Conservation (phyloP, 306 rosid genomes). For the Betula pendula region DNA sequence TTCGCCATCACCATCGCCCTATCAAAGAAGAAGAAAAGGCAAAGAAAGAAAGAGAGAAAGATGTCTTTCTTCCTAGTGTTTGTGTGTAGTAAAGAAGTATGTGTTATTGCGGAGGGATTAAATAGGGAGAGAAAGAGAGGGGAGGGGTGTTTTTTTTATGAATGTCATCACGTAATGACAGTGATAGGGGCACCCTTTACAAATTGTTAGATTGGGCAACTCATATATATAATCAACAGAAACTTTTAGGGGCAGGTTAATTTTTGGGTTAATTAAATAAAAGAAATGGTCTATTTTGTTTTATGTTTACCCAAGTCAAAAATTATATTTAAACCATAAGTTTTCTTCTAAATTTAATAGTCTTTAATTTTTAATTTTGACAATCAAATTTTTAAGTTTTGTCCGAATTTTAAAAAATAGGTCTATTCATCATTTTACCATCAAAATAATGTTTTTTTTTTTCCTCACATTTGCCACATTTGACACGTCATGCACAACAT, state of each 20-base stretch:
- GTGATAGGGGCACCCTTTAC: constrained; percentile 4
- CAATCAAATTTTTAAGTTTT: too few relatives aligned
- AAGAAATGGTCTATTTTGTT: too few relatives aligned
- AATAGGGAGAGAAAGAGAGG: constrained; percentile 72
- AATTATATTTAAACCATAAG: too few relatives aligned
- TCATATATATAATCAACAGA: background rate
- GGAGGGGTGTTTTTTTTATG: background rate
- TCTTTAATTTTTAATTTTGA: too few relatives aligned
- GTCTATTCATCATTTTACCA: too few relatives aligned
- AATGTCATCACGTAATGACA: constrained; percentile 10
- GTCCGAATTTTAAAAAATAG: too few relatives aligned
- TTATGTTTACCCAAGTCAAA: too few relatives aligned
- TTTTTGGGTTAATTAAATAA: too few relatives aligned
- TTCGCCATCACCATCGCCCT: constrained; percentile 45
- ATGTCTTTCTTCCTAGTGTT: constrained; percentile 26
- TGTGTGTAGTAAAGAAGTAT: constrained; percentile 42
- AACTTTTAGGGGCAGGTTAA: background rate
- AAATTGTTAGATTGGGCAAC: constrained; percentile 11
- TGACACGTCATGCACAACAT: too few relatives aligned
- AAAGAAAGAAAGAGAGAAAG: constrained; percentile 3
- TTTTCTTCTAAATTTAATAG: too few relatives aligned
- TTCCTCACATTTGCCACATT: too few relatives aligned
- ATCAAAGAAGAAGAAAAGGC: constrained; percentile 19
- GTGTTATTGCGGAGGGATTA: constrained; percentile 48
- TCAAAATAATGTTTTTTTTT: too few relatives aligned